A percentile compares a stretch with the other conserved stretches of the same genome.
These are phyloP conservation scores for Cutaneotrichosporon cavernicola DNA, from an alignment of 1,284 basidiomycete genomes.

Conservation along the genomic window DNA sequence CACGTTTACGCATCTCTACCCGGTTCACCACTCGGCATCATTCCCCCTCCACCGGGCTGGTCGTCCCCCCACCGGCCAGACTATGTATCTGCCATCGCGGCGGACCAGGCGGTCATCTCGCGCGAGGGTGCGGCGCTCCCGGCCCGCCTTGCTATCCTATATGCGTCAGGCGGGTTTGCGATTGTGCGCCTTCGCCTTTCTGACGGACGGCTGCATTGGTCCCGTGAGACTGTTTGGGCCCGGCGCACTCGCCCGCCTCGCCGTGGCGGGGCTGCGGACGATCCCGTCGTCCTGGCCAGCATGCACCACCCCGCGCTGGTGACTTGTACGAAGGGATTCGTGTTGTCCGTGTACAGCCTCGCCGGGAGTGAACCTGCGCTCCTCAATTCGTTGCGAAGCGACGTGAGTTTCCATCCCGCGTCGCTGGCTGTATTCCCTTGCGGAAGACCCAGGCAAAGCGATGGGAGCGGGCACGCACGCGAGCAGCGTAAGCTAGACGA, in stretches of 20 bases:
- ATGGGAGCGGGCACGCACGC: not conserved
- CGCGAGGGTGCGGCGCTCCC: constrained; percentile 26
- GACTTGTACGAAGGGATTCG: constrained; percentile 44
- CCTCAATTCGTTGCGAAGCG: constrained; percentile 45
- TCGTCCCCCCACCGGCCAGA: constrained; percentile 48
- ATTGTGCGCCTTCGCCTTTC: constrained; percentile 32
- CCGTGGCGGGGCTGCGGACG: constrained; percentile 14
- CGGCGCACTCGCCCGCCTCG: constrained; percentile 9
- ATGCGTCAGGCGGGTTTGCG: constrained; percentile 51
- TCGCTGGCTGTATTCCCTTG: constrained; percentile 42
- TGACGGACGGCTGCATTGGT: constrained; percentile 26
- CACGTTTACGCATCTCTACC: constrained; percentile 37
- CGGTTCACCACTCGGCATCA: constrained; percentile 39
- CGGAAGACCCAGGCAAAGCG: not conserved
- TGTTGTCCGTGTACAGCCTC: constrained; percentile 42
- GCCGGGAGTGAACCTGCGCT: constrained; percentile 17
- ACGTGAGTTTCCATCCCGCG: constrained; percentile 51
- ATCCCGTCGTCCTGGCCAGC: constrained; percentile 44
- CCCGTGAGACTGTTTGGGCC: constrained; percentile 33
- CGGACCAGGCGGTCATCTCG: constrained; percentile 39
- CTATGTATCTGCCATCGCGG: constrained; percentile 46
- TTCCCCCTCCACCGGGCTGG: constrained; percentile 53
- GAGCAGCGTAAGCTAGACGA: too few relatives aligned
- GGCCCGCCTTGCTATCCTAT: constrained; percentile 46
- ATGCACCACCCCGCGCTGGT: constrained; percentile 43